Percentiles rank a stretch among this genome's conserved stretches.
phyloP scores from a whole-genome alignment of 352 stramenopile species.

The Globisporangium rhizosaccharum region DNA sequence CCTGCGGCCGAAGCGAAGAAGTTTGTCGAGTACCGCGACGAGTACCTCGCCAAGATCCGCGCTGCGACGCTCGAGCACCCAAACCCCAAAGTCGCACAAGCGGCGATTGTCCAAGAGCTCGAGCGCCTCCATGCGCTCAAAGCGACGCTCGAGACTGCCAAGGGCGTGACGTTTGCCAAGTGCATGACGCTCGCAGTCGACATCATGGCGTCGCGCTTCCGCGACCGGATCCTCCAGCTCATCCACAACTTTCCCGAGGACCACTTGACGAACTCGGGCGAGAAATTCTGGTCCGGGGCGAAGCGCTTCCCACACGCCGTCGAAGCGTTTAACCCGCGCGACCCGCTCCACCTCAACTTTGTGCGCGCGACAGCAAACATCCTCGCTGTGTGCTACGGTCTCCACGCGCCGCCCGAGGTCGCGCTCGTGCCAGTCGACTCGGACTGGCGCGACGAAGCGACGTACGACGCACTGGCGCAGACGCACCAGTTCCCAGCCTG shows the following conservation, averaged over 20 bases:
- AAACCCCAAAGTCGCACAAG: conserved; percentile 60
- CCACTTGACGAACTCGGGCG: conserved; percentile 73
- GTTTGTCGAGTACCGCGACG: conserved; percentile 64
- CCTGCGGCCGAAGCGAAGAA: conserved; percentile 82
- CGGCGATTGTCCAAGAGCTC: conserved; percentile 66
- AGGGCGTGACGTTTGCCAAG: conserved; percentile 58
- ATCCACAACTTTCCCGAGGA: conserved; percentile 83
- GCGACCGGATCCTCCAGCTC: conserved; percentile 86
- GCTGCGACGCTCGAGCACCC: conserved; percentile 66
- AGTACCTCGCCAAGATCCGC: conserved; percentile 74
- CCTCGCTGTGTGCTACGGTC: conserved; percentile 70
- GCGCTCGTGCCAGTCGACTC: conserved; percentile 81
- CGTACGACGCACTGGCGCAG: conserved; percentile 45
- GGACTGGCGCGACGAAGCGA: conserved; percentile 59
- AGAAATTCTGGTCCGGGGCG: conserved; percentile 82
- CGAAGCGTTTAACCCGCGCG: conserved; percentile 50
- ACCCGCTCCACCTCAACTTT: conserved; percentile 74
- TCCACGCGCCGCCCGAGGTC: conserved; percentile 63
- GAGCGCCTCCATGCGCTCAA: conserved; percentile 59
- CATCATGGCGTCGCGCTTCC: conserved; percentile 77
- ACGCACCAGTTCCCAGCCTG: conserved; percentile 42
- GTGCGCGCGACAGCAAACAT: conserved; percentile 77
- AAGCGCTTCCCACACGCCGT: conserved; percentile 79
- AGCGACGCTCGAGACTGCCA: conserved; percentile 45
- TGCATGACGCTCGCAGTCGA: conserved; percentile 67